These are phyloP conservation scores for Stromatinia cepivora DNA, from an alignment of 2,329 filamentous ascomycete species.

Conservation along the genomic window DNA sequence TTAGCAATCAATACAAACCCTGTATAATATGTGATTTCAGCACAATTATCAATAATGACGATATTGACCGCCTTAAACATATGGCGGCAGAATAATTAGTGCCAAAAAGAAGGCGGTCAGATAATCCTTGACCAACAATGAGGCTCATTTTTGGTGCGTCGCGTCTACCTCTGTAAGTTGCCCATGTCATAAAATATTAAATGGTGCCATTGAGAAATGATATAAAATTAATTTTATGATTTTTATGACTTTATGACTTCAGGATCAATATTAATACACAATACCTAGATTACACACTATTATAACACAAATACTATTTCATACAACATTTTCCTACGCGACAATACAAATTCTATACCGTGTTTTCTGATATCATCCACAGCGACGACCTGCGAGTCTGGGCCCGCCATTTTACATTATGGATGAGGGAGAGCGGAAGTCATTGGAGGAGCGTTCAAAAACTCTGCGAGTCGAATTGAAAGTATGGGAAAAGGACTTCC, in stretches of 20 bases:
- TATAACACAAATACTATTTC: background rate
- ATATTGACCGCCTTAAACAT: background rate
- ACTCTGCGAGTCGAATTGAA: slow-evolving; percentile 70
- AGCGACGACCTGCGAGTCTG: background rate
- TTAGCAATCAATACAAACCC: no score
- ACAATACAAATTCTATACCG: background rate
- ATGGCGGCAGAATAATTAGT: background rate
- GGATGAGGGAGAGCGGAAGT: slow-evolving; percentile 33
- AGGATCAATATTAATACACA: background rate
- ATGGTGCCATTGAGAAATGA: slow-evolving; percentile 1
- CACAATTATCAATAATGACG: no score
- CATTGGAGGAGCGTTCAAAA: slow-evolving; percentile 43
- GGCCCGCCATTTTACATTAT: slow-evolving; percentile 25
- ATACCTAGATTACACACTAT: background rate
- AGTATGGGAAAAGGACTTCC: slow-evolving; percentile 70
- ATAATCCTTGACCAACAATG: background rate
- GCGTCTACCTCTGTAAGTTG: background rate
- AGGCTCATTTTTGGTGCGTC: background rate
- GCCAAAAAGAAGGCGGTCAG: background rate
- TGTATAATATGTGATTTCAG: no score
- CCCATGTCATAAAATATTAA: slow-evolving; percentile 7
- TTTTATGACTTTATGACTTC: slow-evolving; percentile 17
- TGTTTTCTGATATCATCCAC: background rate
- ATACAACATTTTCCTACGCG: background rate
- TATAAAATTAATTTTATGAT: slow-evolving; percentile 5